phyloP scores from a whole-genome alignment of 2,329 filamentous ascomycete genomes.

The Pestalotiopsis sp. region DNA sequence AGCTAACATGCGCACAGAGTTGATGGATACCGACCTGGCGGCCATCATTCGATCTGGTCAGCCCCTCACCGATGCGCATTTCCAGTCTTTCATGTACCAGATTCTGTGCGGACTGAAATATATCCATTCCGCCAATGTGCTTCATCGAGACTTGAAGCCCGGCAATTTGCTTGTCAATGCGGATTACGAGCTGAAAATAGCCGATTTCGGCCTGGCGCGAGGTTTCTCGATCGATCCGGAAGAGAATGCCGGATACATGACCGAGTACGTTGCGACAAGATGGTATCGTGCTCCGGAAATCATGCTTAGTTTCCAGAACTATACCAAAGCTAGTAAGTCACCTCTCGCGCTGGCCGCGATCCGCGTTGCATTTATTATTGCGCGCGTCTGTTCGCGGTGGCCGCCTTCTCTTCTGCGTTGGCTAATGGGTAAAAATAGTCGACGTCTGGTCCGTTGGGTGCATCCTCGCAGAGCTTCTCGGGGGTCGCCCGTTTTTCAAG shows the following conservation, averaged over 20 bases:
- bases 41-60: constrained; percentile 98
- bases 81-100: constrained; percentile 99
- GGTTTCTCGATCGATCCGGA: constrained; percentile 97
- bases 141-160: constrained; percentile 96
- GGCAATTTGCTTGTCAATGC: constrained; percentile 97
- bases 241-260: constrained; percentile 99
- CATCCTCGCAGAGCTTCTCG: constrained; percentile 93
- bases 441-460: constrained; percentile 99
- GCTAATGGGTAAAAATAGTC: constrained; percentile 55
- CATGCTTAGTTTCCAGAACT: constrained; percentile 99
- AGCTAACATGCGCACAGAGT: constrained; percentile 58
- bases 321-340: constrained; percentile 97
- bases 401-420: neutral
- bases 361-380: neutral
- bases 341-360: neutral
- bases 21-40: constrained; percentile 98
- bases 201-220: constrained; percentile 94
- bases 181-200: constrained; percentile 99
- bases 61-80: constrained; percentile 95
- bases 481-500: constrained; percentile 98
- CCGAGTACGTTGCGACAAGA: constrained; percentile 96
- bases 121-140: constrained; percentile 96
- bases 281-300: constrained; percentile 97
- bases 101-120: constrained; percentile 99
- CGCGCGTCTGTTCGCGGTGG: neutral